These are phyloP conservation scores for Petunia hybrid DNA, from an alignment of 305 asterid genomes.

Conservation along the genomic window DNA sequence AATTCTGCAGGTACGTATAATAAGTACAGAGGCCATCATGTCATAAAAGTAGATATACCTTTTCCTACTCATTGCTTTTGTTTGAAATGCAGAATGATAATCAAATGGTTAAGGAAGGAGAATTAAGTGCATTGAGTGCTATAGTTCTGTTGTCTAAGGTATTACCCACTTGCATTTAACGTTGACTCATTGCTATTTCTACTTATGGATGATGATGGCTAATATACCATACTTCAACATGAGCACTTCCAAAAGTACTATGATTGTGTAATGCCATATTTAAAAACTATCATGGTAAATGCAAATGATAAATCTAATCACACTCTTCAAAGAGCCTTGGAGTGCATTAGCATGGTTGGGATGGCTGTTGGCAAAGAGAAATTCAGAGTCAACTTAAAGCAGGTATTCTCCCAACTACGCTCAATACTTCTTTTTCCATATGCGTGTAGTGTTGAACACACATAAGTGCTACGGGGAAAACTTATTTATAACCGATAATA, in stretches of 20 bases:
- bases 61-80: neutral
- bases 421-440: neutral
- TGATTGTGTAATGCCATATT: neutral
- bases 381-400: neutral
- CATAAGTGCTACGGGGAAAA: no score
- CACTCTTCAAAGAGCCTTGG: constrained; percentile 34
- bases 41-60: no score
- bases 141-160: constrained; percentile 35
- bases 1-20: constrained; percentile 27
- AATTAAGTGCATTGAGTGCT: constrained; percentile 92
- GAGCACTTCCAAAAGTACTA: constrained; percentile 33
- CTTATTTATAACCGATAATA: no score
- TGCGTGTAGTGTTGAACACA: no score
- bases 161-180: no score
- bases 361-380: constrained; percentile 35
- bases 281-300: constrained; percentile 32
- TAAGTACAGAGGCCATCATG: no score
- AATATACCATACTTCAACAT: neutral
- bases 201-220: neutral
- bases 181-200: no score
- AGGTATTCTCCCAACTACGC: constrained; percentile 39
- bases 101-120: constrained; percentile 99
- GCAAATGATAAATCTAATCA: neutral
- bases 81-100: constrained; percentile 71
- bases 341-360: constrained; percentile 34